Evolutionary conservation across 2,329 filamentous ascomycete species (phyloP).

Genomic region (Phaeosphaeriaceae sp.): DNA sequence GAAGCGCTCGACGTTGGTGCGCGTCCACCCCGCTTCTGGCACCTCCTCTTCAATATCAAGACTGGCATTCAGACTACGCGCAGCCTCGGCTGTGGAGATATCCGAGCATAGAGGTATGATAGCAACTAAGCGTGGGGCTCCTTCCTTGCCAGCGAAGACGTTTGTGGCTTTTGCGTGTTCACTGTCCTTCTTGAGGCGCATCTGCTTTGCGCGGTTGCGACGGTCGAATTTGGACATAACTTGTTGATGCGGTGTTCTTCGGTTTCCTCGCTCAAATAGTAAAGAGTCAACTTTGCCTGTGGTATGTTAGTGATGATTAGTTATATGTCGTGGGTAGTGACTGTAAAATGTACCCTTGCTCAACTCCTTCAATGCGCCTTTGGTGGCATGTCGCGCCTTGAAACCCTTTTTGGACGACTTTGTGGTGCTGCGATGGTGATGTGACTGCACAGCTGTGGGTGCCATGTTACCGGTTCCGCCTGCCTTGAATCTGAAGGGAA

Average conservation of each 20-base stretch:
- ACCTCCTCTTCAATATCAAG: conserved; percentile 76
- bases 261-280: conserved; percentile 68
- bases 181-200: conserved; percentile 80
- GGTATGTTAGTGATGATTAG: conserved; percentile 21
- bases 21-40: conserved; percentile 63
- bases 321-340: background rate
- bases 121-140: conserved; percentile 85
- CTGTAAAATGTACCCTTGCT: conserved; percentile 71
- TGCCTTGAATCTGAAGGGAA: conserved; percentile 86
- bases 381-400: conserved; percentile 90
- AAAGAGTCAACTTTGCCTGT: conserved; percentile 74
- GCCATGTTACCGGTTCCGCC: conserved; percentile 71
- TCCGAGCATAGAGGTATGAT: conserved; percentile 83
- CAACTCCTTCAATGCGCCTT: conserved; percentile 82
- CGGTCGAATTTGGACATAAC: conserved; percentile 97
- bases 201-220: conserved; percentile 92
- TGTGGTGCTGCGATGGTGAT: conserved; percentile 92
- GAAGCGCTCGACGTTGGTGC: conserved; percentile 83
- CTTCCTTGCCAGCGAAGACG: conserved; percentile 85
- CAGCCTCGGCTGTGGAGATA: conserved; percentile 69
- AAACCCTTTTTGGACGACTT: conserved; percentile 88
- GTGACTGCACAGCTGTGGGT: conserved; percentile 64
- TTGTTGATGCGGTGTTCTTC: conserved; percentile 93
- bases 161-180: conserved; percentile 80
- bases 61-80: conserved; percentile 75